Conservation (phyloP, 306 rosid species). For the Gastrolobium villosum region DNA sequence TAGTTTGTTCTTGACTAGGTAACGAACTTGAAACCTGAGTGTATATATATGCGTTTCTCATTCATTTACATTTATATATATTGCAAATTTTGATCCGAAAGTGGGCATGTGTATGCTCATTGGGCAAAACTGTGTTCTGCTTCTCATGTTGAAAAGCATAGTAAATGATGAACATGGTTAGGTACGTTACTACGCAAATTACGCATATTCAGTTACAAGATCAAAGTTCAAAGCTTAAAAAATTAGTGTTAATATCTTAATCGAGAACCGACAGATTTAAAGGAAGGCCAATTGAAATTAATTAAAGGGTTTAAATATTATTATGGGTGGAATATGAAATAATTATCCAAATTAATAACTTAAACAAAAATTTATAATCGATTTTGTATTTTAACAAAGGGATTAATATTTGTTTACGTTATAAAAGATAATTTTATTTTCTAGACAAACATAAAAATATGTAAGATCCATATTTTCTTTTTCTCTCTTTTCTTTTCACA, state of each 20-base stretch:
- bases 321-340: neutral
- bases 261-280: neutral
- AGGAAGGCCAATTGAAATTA: neutral
- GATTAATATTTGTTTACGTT: too few species aligned
- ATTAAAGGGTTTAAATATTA: neutral
- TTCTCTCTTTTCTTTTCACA: too few species aligned
- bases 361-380: neutral
- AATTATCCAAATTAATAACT: neutral
- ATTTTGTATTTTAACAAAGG: neutral
- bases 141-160: neutral
- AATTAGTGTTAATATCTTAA: too few species aligned
- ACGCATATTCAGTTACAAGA: too few species aligned
- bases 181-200: neutral
- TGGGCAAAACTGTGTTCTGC: neutral
- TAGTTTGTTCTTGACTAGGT: slow-evolving; percentile 22
- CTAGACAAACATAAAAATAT: too few species aligned
- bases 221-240: too few species aligned
- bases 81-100: slow-evolving; percentile 22
- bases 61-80: neutral
- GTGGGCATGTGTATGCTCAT: neutral
- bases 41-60: slow-evolving; percentile 38
- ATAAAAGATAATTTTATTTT: too few species aligned
- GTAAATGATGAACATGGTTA: neutral
- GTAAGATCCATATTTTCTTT: too few species aligned
- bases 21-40: slow-evolving; percentile 32